Base-by-base conservation (phyloP, 2,329 filamentous ascomycete genomes). In the Botrytis sinoallii region DNA sequence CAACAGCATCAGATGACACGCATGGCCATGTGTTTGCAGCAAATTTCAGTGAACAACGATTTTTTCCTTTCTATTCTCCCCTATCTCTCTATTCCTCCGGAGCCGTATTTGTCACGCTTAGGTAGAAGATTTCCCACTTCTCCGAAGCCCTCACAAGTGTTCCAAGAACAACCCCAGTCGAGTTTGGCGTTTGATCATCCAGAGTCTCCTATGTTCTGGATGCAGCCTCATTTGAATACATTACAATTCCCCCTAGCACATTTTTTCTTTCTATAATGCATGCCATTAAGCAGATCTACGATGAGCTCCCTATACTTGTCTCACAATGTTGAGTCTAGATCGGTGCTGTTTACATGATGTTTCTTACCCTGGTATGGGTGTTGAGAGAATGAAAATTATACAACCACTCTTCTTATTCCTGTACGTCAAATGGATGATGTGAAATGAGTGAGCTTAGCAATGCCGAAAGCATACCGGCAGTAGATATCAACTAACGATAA, bases 51-150 rank as follows among this genome's bases (percentile, higher is more conserved):
- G 57, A 73, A 57, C 32, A 22, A 44, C 35, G 16, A 63, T 10
- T 12, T 16, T 12, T 20, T 22, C n/a, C 6, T 6, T n/a, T 10
- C 22, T 29, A 7, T n/a, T 64, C 8, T n/a, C 22, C 63, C 22
- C 48, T 9, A 52, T 65, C 57, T 38, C 22, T 46, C 20, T 42
- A 25, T 22, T 6, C 29, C 46, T 35, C 59, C 46, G 76, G 77
- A 78, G 76, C 77, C 77, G 75, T 78, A 77, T 76, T 78, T 78
- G 77, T 78, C 77, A 79, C 75, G 76, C 77, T 77, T 77, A 74
- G 77, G 77, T 73, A 75, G 75, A 78, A 77, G 75, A 52, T 72
- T 73, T 70, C 75, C 66, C 77, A 75, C 78, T 78, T 77, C 75
- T 76, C 77, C 75, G 72, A 77, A 73, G 76, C 77, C 77, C 77